Base-by-base conservation (phyloP, 768 basidiomycete genomes). In the Omphalotus guepiniiformis region DNA sequence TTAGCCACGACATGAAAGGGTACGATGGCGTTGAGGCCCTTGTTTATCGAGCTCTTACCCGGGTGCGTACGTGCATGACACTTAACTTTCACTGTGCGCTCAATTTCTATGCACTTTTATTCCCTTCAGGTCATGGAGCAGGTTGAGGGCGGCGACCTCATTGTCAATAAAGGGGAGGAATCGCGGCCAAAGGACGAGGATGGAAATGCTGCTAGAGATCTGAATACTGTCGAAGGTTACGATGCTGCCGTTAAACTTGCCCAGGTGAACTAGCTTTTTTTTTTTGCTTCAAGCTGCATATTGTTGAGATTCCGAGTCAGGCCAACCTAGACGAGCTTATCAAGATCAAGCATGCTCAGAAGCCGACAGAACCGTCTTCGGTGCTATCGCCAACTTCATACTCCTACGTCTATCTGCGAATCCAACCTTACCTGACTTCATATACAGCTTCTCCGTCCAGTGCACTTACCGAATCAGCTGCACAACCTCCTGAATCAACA, bases 1-100 rank as follows among this genome's bases (percentile, higher is more conserved):
- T 99, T 30, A 88, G 86, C 59, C 94, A 98, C 67, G 93, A 96
- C 55, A 94, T 99, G 94, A 75, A 79, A 53, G 96, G 96, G 15
- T 97, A 95, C 61, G 93, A 94, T 48, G 96, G 96, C 6, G 78
- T 98, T 35, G 95, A 98, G 67, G 78, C 85, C 9, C 76, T 99
- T n/a, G 89, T 93, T 21, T 98, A 96, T 68, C 81, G 85, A 19
- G 85, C 90, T 2, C 72, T 97, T 36, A 69, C 89, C 18, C 78
- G 85, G 64, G 93, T 93, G 53, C 44, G 83, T 58, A 6, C 12
- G 30, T 26, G 25, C 25, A 16, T 44, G 46, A 13, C 21, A 23
- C 39, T 45, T 8, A 43, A n/a, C 16, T 26, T 46, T 58, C 44
- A 11, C 30, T 36, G 36, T 29, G 36, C 35, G 21, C 44, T 30